phyloP scores from a whole-genome alignment of 2,329 filamentous ascomycete species.

The Diaporthe batatas region DNA sequence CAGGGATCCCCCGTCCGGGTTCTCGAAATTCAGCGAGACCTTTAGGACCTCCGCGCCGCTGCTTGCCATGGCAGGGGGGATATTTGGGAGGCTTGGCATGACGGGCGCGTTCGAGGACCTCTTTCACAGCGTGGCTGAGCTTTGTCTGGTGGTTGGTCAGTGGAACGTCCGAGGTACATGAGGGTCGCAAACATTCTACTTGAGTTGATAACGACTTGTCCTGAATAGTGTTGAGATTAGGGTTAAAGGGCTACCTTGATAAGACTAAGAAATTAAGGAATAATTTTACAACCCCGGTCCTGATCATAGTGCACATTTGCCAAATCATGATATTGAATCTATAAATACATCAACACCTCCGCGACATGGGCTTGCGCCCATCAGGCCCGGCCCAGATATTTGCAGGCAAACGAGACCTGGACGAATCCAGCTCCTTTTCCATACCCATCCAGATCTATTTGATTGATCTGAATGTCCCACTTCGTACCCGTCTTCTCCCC shows the following conservation, averaged over 20 bases:
- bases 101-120: not conserved
- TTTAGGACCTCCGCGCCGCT: not conserved
- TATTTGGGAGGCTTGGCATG: not conserved
- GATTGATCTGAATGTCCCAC: not conserved
- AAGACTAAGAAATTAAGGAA: too few relatives aligned
- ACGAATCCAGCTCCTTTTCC: not conserved
- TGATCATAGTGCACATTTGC: not conserved
- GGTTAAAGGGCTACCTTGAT: too few relatives aligned
- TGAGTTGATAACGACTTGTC: not conserved
- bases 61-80: not conserved
- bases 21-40: not conserved
- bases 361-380: not conserved
- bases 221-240: too few relatives aligned
- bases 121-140: not conserved
- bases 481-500: not conserved
- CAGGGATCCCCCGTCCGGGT: conserved; percentile 2
- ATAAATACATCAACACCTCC: not conserved
- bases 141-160: not conserved
- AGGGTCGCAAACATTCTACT: not conserved
- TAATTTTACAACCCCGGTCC: too few relatives aligned
- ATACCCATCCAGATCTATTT: not conserved
- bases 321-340: not conserved
- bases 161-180: not conserved
- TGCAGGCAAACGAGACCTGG: not conserved
- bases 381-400: not conserved